Conservation (phyloP, 768 basidiomycete genomes). For the Amanita rimosa region DNA sequence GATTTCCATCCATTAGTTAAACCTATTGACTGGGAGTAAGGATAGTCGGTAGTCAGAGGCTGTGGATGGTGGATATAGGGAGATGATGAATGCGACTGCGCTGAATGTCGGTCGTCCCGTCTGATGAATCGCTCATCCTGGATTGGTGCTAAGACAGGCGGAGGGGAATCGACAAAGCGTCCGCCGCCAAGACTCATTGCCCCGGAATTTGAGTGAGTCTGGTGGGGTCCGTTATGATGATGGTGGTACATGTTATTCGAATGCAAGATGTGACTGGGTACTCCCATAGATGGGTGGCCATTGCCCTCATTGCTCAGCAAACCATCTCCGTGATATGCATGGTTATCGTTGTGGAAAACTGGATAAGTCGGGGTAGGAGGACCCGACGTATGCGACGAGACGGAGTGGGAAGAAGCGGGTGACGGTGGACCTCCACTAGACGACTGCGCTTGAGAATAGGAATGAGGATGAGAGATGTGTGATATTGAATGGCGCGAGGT, state of each 20-base stretch:
- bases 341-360: conserved; percentile 34
- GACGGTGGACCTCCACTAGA: conserved; percentile 31
- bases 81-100: conserved; percentile 18
- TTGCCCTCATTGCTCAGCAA: conserved; percentile 14
- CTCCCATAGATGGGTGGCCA: conserved; percentile 9
- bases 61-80: conserved; percentile 33
- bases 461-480: conserved; percentile 45
- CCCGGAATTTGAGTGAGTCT: background rate
- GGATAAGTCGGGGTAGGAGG: conserved; percentile 35
- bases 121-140: conserved; percentile 28
- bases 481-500: conserved; percentile 51
- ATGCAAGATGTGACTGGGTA: conserved; percentile 9
- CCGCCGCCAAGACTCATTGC: conserved; percentile 6
- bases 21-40: conserved; percentile 27
- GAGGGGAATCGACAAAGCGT: conserved; percentile 37
- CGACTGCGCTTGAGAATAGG: conserved; percentile 26
- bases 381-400: conserved; percentile 30
- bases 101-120: conserved; percentile 19
- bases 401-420: conserved; percentile 40
- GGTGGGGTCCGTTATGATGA: background rate
- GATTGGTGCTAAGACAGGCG: conserved; percentile 46
- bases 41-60: conserved; percentile 24
- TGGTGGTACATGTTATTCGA: conserved; percentile 4
- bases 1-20: conserved; percentile 36
- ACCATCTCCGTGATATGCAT: conserved; percentile 21